These are phyloP conservation scores for Carex kokanica DNA, from an alignment of 176 grass and related monocot species.

Conservation along the genomic window DNA sequence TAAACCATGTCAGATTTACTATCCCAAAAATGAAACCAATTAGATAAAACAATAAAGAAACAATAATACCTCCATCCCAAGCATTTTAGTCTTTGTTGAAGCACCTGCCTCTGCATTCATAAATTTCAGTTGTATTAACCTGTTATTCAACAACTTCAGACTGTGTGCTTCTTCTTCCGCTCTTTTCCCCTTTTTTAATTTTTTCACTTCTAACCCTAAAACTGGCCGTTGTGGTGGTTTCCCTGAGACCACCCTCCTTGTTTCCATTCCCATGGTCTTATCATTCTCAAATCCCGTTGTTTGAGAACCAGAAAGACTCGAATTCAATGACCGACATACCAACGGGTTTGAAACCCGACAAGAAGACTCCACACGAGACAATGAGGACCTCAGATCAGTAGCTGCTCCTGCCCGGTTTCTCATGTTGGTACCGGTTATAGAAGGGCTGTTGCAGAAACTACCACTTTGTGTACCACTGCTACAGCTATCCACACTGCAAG, in stretches of 20 bases:
- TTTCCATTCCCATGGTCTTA: conserved; percentile 7
- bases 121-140: conserved; percentile 57
- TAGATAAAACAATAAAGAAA: conserved; percentile 13
- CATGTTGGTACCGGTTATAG: conserved; percentile 33
- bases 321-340: conserved; percentile 65
- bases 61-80: conserved; percentile 42
- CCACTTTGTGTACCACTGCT: conserved; percentile 1
- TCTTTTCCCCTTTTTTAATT: conserved; percentile 44
- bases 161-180: conserved; percentile 65
- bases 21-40: background rate
- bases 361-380: conserved; percentile 49
- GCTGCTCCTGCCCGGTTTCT: conserved; percentile 35
- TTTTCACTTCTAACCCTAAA: conserved; percentile 38
- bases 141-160: conserved; percentile 65
- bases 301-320: conserved; percentile 45
- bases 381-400: conserved; percentile 60
- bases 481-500: conserved; percentile 27
- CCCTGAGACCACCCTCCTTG: conserved; percentile 19
- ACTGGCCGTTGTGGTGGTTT: conserved; percentile 69
- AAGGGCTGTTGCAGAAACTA: conserved; percentile 67
- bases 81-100: conserved; percentile 37
- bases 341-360: conserved; percentile 51
- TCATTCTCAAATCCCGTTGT: background rate
- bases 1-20: background rate
- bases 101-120: conserved; percentile 47